Base-by-base conservation (phyloP, 352 stramenopile species). In the Halophytophthora batemanensis region DNA sequence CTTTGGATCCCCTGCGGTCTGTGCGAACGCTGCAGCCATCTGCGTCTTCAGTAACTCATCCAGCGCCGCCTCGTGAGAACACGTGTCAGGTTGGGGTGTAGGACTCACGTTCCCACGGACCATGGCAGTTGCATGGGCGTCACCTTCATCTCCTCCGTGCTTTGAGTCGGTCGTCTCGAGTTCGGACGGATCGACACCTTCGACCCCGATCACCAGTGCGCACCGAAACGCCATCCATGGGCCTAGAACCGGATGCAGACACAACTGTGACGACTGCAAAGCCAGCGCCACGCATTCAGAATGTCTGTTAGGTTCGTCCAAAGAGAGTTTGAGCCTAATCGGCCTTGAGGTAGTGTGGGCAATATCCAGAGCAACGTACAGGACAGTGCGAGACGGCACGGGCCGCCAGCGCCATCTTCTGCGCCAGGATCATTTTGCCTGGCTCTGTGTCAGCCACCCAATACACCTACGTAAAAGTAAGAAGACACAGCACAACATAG, bases 351-450 rank as follows among this genome's bases (percentile, higher is more conserved):
- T 48, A 11, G 13, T 25, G 39, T 38, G 25, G 25, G 8, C 11
- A 31, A 21, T 14, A 12, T 2, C 2, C 6, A 17, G 23, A 22
- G 0, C 17, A 50, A 41, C 66, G 12, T 53, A 82, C 75, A 18
- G 65, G 49, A 54, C 76, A 87, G 23, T 71, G 63, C 0, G 73
- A 73, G 3, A 79, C 73, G 4, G 65, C 66, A 13, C 58, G 43
- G 12, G 76, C 66, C 11, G 74, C 68, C 13, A 87, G 61, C 10
- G 77, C 77, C 73, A 90, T 84, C 48, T 78, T 78, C 38, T 87
- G 73, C 22, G 76, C 77, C 37, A 87, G 64, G 40, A 90, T 86
- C 80, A 88, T 87, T 53, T 86, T 90, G 21, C 71, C 72, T 1
- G 73, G 68, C 31, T 79, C 64, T 1, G 61, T 87, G 50, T 90